Evolutionary conservation across 1,284 basidiomycete species (phyloP).

Genomic region (Mycosarcoma mackinlayi): DNA sequence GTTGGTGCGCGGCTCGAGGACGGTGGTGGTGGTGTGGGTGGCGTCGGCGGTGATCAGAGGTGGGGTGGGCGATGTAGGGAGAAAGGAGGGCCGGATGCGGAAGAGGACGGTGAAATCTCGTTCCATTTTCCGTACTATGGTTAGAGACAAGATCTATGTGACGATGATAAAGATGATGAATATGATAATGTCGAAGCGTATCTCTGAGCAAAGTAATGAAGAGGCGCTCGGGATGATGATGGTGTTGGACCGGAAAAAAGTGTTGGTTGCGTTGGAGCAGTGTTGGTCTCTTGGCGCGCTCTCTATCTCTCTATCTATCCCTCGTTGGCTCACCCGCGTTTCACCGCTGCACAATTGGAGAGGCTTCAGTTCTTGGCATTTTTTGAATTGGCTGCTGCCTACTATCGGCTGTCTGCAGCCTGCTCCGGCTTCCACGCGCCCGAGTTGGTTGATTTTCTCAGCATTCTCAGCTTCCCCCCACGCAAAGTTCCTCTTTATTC

Average conservation of each 20-base stretch:
- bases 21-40: neutral
- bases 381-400: no score
- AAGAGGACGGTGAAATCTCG: conserved; percentile 40
- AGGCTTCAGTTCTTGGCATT: conserved; percentile 2
- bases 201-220: neutral
- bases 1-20: conserved; percentile 23
- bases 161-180: no score
- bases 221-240: neutral
- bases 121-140: no score
- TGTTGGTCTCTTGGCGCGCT: conserved; percentile 13
- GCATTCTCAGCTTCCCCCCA: no score
- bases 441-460: conserved; percentile 5
- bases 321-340: neutral
- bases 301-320: no score
- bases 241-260: conserved; percentile 1
- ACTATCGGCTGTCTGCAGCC: no score
- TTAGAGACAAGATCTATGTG: no score
- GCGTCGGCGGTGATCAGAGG: neutral
- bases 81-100: conserved; percentile 26
- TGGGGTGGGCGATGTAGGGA: neutral
- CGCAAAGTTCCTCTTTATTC: neutral
- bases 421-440: no score
- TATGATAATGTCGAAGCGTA: neutral
- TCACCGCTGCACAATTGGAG: no score
- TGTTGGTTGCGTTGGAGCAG: neutral